Evolutionary conservation across 176 grass and related monocot genomes (phyloP).

Genomic region (Tillandsia fasciculata): DNA sequence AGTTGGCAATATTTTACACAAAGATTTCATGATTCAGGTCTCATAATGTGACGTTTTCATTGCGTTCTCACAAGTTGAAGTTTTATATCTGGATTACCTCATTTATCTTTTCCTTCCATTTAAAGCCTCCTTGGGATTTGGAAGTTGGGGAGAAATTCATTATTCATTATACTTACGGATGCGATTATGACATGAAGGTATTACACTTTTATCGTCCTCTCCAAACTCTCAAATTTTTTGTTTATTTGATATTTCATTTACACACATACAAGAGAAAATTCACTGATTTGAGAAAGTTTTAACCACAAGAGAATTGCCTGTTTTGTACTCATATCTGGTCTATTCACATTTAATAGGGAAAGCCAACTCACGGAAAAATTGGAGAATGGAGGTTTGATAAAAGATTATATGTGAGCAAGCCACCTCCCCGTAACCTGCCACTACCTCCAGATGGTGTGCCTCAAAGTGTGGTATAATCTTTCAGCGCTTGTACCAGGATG

Average conservation of each 20-base stretch:
- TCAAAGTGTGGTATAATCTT: slow-evolving; percentile 77
- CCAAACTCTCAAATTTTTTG: neutral
- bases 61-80: neutral
- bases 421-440: slow-evolving; percentile 72
- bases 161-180: slow-evolving; percentile 97
- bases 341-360: slow-evolving; percentile 36
- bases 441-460: slow-evolving; percentile 70
- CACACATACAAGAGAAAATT: too few relatives aligned
- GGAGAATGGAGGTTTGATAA: slow-evolving; percentile 98
- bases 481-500: neutral
- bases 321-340: neutral
- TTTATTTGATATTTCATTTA: slow-evolving; percentile 5
- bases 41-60: neutral
- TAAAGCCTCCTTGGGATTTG: slow-evolving; percentile 86
- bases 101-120: slow-evolving; percentile 21
- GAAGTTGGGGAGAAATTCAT: slow-evolving; percentile 81
- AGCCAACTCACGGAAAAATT: slow-evolving; percentile 81
- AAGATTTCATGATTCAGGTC: slow-evolving; percentile 99
- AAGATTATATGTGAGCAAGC: slow-evolving; percentile 48
- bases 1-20: slow-evolving; percentile 63
- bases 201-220: neutral
- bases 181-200: slow-evolving; percentile 87
- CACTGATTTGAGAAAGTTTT: too few relatives aligned
- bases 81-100: neutral
- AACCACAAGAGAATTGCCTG: neutral